phyloP scores from a whole-genome alignment of 805 yeast genomes.

The Cyberlindnera meyerae region DNA sequence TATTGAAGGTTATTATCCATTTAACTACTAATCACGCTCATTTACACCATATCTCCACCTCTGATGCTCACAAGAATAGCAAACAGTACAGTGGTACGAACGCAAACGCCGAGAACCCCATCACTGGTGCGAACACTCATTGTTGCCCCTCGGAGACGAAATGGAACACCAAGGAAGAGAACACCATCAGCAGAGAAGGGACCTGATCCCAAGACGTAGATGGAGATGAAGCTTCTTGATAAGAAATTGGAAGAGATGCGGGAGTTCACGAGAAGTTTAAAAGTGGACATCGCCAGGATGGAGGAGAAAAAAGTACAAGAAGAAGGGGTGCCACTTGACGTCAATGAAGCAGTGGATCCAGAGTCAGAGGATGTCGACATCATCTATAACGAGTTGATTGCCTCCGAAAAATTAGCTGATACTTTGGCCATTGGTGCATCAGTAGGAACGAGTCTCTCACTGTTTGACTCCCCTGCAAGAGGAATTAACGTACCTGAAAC shows the following conservation, averaged over 20 bases:
- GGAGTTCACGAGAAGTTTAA: slow-evolving; percentile 14
- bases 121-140: slow-evolving; percentile 7
- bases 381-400: slow-evolving; percentile 15
- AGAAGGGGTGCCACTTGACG: slow-evolving; percentile 11
- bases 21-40: too few relatives aligned
- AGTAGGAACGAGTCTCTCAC: too few relatives aligned
- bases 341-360: slow-evolving; percentile 13
- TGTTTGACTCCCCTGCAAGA: slow-evolving; percentile 24
- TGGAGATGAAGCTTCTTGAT: slow-evolving; percentile 10
- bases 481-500: slow-evolving; percentile 30
- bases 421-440: background rate
- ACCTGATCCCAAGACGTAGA: background rate
- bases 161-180: background rate
- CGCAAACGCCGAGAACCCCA: background rate
- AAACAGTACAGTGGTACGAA: background rate
- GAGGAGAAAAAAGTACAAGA: slow-evolving; percentile 13
- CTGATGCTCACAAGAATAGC: too few relatives aligned
- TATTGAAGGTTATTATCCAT: too few relatives aligned
- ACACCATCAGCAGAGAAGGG: background rate
- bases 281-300: slow-evolving; percentile 11
- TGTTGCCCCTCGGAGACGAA: slow-evolving; percentile 7
- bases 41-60: too few relatives aligned
- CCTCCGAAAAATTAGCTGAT: background rate
- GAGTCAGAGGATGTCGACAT: slow-evolving; percentile 20
- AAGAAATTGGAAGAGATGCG: slow-evolving; percentile 19